Evolutionary conservation across 139 green algal genomes (phyloP), one percentile per base, ranked within the genome.

Genomic region (Haematococcus lacustris): DNA sequence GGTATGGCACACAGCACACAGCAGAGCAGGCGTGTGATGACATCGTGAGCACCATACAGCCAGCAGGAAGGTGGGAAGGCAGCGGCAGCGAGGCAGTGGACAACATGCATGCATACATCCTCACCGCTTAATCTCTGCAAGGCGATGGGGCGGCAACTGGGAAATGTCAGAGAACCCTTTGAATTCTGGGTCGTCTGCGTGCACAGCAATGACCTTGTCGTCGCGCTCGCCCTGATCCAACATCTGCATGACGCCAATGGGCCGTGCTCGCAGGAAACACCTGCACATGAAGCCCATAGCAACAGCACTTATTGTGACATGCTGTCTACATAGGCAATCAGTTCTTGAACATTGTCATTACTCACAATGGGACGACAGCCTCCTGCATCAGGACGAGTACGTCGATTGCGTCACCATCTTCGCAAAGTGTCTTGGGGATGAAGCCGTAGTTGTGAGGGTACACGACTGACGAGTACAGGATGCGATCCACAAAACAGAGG

Each of bases 361-460:
- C n/a, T n/a, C n/a, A n/a, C n/a, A n/a, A n/a, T n/a, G 92, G 92
- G 38, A 91, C 85, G 21, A 96, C 92, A 2, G 90, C 82, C 78
- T 96, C 92, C 80, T 96, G 80, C 75, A 75, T 64, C 41, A 98
- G 86, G 32, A 98, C 91, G 9, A 97, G 86, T 57, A 97, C 82
- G 75, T 98, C 93, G 47, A 98, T 67, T 6, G 93, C 89, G 71
- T 98, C 93, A 63, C 92, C 85, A 78, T 98, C 93, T 71, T 98
- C 92, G 78, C 94, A 97, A 47, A 97, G 87, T 2, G 94, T 98
- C 75, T 91, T 91, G 38, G 94, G 94, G 71, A 97, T 93, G 83
- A 98, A 98, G 66, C 82, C 88, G 71, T 96, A 96, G 88, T 96
- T 97, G 81, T 96, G 91, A 25, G 94, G 93, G 74, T 98, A 98